Evolutionary conservation across 1,284 basidiomycete genomes (phyloP).

Genomic region (Ceratobasidium sp.): DNA sequence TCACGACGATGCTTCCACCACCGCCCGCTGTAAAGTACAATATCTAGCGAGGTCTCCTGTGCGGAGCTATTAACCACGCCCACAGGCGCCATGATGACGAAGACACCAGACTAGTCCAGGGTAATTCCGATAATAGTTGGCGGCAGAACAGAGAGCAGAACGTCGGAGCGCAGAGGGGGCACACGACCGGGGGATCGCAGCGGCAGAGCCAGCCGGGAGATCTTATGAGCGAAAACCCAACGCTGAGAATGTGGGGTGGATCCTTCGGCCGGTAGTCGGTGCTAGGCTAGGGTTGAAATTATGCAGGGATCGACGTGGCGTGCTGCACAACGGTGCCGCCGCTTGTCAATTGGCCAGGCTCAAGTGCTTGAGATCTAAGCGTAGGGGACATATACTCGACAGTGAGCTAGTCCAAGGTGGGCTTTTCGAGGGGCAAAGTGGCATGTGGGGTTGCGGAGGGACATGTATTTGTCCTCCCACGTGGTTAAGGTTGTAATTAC

Average conservation of each 20-base stretch:
- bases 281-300: conserved; percentile 14
- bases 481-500: neutral
- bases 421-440: neutral
- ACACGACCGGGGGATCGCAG: no score
- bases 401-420: neutral
- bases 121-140: no score
- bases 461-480: neutral
- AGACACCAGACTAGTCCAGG: conserved; percentile 3
- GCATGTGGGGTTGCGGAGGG: conserved; percentile 3
- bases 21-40: conserved; percentile 18
- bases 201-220: neutral
- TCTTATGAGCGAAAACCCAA: no score
- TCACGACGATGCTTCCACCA: conserved; percentile 39
- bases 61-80: no score
- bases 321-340: neutral
- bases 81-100: conserved; percentile 19
- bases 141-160: no score
- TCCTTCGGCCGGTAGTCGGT: conserved; percentile 13
- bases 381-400: neutral
- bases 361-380: neutral
- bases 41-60: conserved; percentile 21
- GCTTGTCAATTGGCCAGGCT: neutral
- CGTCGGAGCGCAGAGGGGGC: no score
- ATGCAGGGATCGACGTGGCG: conserved; percentile 14
- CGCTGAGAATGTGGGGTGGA: conserved; percentile 3